Base-by-base conservation (phyloP, 2,329 filamentous ascomycete species). In the Microdochium trichocladiopsis region DNA sequence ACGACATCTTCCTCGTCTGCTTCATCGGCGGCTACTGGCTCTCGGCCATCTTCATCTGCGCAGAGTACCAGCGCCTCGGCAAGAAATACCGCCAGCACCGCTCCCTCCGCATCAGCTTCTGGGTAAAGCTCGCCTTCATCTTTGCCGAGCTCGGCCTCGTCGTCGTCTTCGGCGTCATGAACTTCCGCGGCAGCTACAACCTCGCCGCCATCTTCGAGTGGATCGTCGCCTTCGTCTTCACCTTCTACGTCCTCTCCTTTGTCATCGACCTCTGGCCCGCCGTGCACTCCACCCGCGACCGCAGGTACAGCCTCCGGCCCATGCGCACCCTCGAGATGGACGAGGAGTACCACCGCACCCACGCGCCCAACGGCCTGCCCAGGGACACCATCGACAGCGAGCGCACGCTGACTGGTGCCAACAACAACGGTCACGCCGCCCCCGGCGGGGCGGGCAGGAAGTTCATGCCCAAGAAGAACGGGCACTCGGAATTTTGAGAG, bases 11-110 rank as follows among this genome's bases (percentile, higher is more conserved):
- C 70, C 72, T 99, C 33, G 70, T 81, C 1, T 69, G 96, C 50
- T 99, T 99, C 68, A 90, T 96, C 66, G 83, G 69, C 14, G 94
- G 90, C 31, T 97, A 95, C 67, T 74, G 96, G 51, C 65, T 96
- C 51, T 90, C 86, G 4, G 92, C 93, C 52, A 79, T 96, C 59
- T 93, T 92, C 69, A 87, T 93, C 58, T 96, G 92, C 74, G 84
- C 83, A 73, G 91, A 96, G 68, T 96, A 95, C 68, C 87, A 94
- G 63, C 84, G 89, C 2, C 78, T 97, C 1, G 90, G 91, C 24
- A 83, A 87, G 51, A 86, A 87, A 66, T 89, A 92, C 73, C 86
- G 86, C 56, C 73, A 91, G 55, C 82, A 93, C 69, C 80, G 77
- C 51, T 73, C 94, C 58, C 80, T 99, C 11, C 80, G 84, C 48